Evolutionary conservation across 1,139 yeast species (phyloP), one percentile per base, ranked within the genome.

Genomic region (Debaryomyces psychrophilus): DNA sequence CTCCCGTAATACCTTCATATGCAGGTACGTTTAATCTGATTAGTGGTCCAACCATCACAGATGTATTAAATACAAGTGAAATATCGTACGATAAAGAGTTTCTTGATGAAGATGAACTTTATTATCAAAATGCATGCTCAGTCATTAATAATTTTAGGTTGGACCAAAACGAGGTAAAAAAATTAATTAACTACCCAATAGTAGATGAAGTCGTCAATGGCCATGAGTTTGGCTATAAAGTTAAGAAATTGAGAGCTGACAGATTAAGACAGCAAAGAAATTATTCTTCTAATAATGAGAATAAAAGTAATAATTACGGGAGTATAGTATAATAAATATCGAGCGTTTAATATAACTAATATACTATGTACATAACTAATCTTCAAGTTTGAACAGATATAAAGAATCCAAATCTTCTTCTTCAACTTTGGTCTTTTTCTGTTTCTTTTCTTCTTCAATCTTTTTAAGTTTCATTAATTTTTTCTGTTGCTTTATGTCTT

Each of bases 161-260:
- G 39, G 73, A 73, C 44, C 77, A 70, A 50, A 42, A 47, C 1
- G 69, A 69, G 37, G 68, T 73, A 26, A 69, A 69, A 45, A 51
- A 57, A 41, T 44, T 74, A 40, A 56, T 75, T 34, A 73, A 74
- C 48, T 75, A 75, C 51, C 80, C 79, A 0, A 71, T 74, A 20
- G 77, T 73, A 7, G 79, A 74, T 45, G 77, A 73, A 48, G 60
- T 73, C 42, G 64, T 75, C 6, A 66, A 60, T 36, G 72, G 79
- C 17, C 80, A 75, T 57, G 64, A 59, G 22, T 74, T 67, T 56
- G 79, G 80, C 3, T 74, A 65, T 54, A 72, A 72, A 50, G 78
- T 75, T 6, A 67, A 67, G 44, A 69, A 69, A 52, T 59, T 75
- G 44, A 55, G 79, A 36, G 62, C 57, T 25, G 62, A 65, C 35